Evolutionary conservation across 495 filamentous ascomycete genomes (phyloP), one percentile per base, ranked within the genome.

Genomic region (Pyronema domesticum): DNA sequence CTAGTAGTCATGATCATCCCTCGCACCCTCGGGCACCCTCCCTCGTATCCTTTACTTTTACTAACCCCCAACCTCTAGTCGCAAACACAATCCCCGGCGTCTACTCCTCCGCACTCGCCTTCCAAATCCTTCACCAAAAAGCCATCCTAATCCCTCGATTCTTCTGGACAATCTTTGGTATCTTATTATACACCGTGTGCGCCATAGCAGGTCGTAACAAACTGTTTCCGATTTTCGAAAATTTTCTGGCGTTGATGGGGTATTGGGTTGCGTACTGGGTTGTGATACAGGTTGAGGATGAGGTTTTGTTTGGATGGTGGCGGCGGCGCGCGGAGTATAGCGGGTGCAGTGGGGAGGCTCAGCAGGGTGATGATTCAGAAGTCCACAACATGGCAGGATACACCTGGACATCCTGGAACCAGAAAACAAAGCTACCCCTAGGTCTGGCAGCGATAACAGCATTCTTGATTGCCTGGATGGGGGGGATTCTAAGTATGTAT

Each of bases 221-320:
- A 51, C 69, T 85, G 18, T 74, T 77, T 5, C 72, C 72, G 14
- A 80, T 86, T 56, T 85, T 86, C 58, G 75, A 74, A 10, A 84
- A 85, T 65, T 85, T 85, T 64, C 70, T 86, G 17, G 76, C 80
- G 1, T 66, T 86, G 30, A 85, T 86, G 78, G 81, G 80, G 19
- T 85, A 85, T 64, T 85, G 81, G 80, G 72, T 81, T 8, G 74
- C 73, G 33, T 75, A 81, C 43, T 83, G 78, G 78, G 69, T 80
- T 17, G 72, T 72, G 3, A 80, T 86, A 37, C 70, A 75, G 3
- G 58, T 83, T 3, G 74, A 80, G 60, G 82, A 86, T 63, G 72
- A 80, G 23, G 65, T 79, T 17, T 8, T 53, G 6, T 53, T 53
- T 18, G 75, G 79, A 13, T 59, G 68, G 18, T 59, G 23, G 23